Percentiles rank a stretch among this genome's conserved stretches.
Evolutionary conservation across 176 grass and related monocot genomes (phyloP).

Genomic region (Juncus inflexus): DNA sequence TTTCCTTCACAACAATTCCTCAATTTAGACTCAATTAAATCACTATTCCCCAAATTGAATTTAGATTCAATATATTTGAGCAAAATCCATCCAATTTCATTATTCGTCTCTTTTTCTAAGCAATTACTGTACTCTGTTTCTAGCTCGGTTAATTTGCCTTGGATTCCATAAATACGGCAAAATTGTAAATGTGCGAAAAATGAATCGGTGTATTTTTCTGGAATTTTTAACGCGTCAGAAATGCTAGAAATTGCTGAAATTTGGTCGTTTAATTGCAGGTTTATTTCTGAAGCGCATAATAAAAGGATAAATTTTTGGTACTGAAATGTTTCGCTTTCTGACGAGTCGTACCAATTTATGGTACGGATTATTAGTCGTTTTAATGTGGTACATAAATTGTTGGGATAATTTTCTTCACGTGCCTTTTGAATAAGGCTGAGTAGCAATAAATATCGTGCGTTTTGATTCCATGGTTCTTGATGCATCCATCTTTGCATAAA

Average conservation of each 20-base stretch:
- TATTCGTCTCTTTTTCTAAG: conserved; percentile 43
- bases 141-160: conserved; percentile 51
- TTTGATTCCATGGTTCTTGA: conserved; percentile 81
- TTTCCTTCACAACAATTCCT: conserved; percentile 42
- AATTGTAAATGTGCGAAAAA: conserved; percentile 84
- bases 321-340: conserved; percentile 34
- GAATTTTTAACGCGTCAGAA: conserved; percentile 45
- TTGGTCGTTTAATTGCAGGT: conserved; percentile 60
- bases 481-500: conserved; percentile 58
- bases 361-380: conserved; percentile 57
- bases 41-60: conserved; percentile 40
- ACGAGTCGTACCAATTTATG: conserved; percentile 30
- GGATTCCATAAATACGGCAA: conserved; percentile 54
- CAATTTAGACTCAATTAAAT: conserved; percentile 44
- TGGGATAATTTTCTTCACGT: conserved; percentile 73
- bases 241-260: conserved; percentile 40
- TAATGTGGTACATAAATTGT: conserved; percentile 45
- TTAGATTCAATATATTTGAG: conserved; percentile 78
- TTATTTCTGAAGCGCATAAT: conserved; percentile 74
- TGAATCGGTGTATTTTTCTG: conserved; percentile 31
- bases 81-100: conserved; percentile 75
- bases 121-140: conserved; percentile 68
- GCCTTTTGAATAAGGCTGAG: conserved; percentile 77
- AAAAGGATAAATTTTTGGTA: conserved; percentile 52
- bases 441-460: conserved; percentile 68